Base-by-base conservation (phyloP, 164 flowering plant genomes). In the Hamamelis virginiana region DNA sequence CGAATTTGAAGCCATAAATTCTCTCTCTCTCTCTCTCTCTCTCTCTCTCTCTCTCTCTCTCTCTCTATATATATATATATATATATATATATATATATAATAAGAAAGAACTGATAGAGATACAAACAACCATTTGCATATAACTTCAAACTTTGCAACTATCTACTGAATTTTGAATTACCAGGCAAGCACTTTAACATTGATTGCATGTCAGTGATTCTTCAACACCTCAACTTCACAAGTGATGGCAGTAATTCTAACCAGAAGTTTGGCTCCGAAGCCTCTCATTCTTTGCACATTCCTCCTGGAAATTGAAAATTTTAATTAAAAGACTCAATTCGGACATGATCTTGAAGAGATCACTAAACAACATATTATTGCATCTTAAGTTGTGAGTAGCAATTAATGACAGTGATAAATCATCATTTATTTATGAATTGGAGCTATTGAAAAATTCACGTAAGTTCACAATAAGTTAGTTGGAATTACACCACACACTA, bases 221-320 rank as follows among this genome's bases (percentile, higher is more conserved):
- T 47, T 48, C 22, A 47, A 27, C 27, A 25, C 9, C 44, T n/a
- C 15, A 45, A 41, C 1, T 52, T 61, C 55, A 27, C 21, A 59
- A 22, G 14, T 21, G 58, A 55, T 45, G 59, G 44, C 45, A 48
- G 57, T 51, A 25, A 38, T 64, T 28, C 47, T 64, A 62, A 13
- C 26, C 55, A 33, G 80, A 72, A 62, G 53, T 61, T 51, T 69
- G 70, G 59, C 66, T 74, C 62, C 72, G 72, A 60, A 89, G 86
- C 46, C 74, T 81, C 73, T 86, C 88, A 55, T 85, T 87, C 74
- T 71, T 84, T 19, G 85, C 76, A 68, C 81, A 83, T 77, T 88
- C 89, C 65, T 82, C 91, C 92, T 90, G 87, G 22, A 72, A 47
- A 78, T 28, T 53, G 45, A 38, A 64, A 70, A 28, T 28, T 61